Percentiles rank a stretch among this genome's conserved stretches.
Evolutionary conservation across 805 yeast genomes (phyloP).

Genomic region (Metschnikowia dekortorum): DNA sequence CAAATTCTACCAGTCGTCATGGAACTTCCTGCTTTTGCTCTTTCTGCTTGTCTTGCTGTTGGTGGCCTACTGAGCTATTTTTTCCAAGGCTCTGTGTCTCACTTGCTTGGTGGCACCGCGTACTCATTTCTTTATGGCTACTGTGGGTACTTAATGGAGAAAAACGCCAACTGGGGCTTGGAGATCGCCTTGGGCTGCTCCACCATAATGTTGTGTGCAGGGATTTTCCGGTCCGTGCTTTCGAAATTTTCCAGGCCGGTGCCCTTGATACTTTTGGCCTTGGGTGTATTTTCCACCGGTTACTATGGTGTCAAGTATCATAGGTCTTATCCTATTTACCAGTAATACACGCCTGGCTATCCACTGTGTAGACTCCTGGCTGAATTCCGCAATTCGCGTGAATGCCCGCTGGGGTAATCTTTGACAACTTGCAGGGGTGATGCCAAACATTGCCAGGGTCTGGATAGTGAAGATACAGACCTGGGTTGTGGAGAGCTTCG

Average conservation of each 20-base stretch:
- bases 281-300: constrained; percentile 60
- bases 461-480: too few species aligned
- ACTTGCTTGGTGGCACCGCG: constrained; percentile 70
- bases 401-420: too few species aligned
- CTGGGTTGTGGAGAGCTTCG: too few species aligned
- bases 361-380: not conserved
- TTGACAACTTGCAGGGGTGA: too few species aligned
- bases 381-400: not conserved
- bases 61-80: constrained; percentile 71
- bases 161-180: constrained; percentile 75
- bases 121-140: constrained; percentile 57
- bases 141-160: constrained; percentile 69
- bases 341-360: not conserved
- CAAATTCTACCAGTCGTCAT: constrained; percentile 12
- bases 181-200: constrained; percentile 77
- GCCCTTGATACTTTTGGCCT: constrained; percentile 58
- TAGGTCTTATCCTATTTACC: constrained; percentile 51
- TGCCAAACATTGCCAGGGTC: too few species aligned
- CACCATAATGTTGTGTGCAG: constrained; percentile 60
- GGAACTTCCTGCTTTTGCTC: constrained; percentile 79
- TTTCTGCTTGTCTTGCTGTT: constrained; percentile 61
- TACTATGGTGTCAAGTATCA: constrained; percentile 75
- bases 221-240: constrained; percentile 64
- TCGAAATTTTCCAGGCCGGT: constrained; percentile 64
- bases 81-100: constrained; percentile 71